Evolutionary conservation across 805 yeast species (phyloP).

Genomic region (Priceomyces haplophilus): DNA sequence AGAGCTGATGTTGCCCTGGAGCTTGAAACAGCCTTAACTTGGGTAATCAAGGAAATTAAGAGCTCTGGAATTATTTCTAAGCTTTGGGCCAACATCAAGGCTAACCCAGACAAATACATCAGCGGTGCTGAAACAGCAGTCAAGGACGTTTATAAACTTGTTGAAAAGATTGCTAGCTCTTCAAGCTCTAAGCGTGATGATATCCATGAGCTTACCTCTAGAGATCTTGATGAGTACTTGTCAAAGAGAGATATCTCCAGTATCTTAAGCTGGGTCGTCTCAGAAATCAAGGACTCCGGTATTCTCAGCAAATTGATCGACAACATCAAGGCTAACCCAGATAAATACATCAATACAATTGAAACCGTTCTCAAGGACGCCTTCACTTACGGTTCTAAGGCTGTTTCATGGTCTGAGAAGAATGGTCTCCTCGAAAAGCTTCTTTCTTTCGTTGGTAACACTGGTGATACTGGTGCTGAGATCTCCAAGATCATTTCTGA

Average conservation of each 20-base stretch:
- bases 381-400: slow-evolving; percentile 1
- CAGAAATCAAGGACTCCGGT: slow-evolving; percentile 34
- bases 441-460: not conserved
- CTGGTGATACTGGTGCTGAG: not conserved
- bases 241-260: slow-evolving; percentile 35
- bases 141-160: slow-evolving; percentile 16
- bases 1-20: slow-evolving; percentile 40
- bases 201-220: slow-evolving; percentile 24
- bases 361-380: slow-evolving; percentile 25
- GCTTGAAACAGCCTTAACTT: slow-evolving; percentile 23
- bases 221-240: slow-evolving; percentile 35
- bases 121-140: slow-evolving; percentile 28
- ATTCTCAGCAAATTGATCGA: slow-evolving; percentile 27
- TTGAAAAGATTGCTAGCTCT: no score
- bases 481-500: not conserved
- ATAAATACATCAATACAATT: slow-evolving; percentile 26
- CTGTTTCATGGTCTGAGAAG: not conserved
- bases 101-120: slow-evolving; percentile 35
- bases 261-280: slow-evolving; percentile 26
- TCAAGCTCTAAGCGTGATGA: slow-evolving; percentile 12
- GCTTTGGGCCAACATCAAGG: slow-evolving; percentile 32
- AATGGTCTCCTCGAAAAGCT: slow-evolving; percentile 2
- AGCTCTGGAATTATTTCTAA: slow-evolving; percentile 32
- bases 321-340: slow-evolving; percentile 38
- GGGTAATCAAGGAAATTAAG: slow-evolving; percentile 28